These are phyloP conservation scores for Xylaria nigripes DNA, from an alignment of 495 filamentous ascomycete species.

Conservation along the genomic window DNA sequence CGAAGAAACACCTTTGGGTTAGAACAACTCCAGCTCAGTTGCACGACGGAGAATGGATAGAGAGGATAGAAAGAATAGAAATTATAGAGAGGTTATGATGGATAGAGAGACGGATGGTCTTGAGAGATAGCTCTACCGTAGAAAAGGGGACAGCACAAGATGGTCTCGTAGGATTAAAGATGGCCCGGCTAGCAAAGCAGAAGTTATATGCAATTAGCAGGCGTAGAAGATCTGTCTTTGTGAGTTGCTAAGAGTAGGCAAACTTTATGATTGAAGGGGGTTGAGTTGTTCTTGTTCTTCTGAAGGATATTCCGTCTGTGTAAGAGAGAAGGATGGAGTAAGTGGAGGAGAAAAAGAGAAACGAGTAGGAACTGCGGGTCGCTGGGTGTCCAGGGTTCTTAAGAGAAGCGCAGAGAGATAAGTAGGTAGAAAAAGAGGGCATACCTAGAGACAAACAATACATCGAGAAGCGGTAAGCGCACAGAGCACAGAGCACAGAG, in stretches of 20 bases:
- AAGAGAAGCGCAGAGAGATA: background rate
- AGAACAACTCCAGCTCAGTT: background rate
- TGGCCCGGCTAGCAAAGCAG: conserved; percentile 3
- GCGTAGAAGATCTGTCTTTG: background rate
- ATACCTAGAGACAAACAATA: background rate
- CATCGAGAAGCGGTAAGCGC: background rate
- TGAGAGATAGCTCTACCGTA: background rate
- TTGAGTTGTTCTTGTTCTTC: background rate
- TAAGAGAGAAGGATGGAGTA: background rate
- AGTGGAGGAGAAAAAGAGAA: background rate
- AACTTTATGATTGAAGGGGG: background rate
- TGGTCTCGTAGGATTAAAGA: conserved; percentile 1
- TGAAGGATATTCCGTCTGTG: background rate
- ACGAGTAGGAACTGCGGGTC: background rate
- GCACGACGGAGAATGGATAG: background rate
- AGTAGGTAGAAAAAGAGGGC: background rate
- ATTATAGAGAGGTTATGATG: background rate
- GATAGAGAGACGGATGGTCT: background rate
- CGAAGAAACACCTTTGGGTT: background rate
- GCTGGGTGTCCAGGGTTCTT: background rate
- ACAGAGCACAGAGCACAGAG: background rate
- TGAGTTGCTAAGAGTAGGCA: background rate
- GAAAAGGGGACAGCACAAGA: conserved; percentile 5
- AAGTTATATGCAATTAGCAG: background rate
- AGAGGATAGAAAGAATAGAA: background rate